A percentile compares a stretch with the other conserved stretches of the same genome.
Conservation (phyloP, 306 rosid genomes). For the Vachellia pachyceras region DNA sequence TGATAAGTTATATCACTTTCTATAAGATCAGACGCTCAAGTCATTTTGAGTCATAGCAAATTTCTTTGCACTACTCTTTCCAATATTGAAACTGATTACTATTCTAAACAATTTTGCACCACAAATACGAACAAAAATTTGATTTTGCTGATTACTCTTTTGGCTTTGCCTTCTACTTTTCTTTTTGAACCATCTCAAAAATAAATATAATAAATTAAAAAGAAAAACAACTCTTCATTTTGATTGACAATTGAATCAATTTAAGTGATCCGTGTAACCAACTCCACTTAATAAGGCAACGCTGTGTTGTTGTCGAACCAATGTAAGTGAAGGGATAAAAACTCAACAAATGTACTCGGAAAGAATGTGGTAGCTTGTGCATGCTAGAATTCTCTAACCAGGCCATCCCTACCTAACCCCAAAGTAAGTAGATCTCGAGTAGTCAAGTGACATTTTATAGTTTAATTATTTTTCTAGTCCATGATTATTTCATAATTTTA, state of each 20-base stretch:
- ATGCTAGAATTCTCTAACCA: slow-evolving; percentile 7
- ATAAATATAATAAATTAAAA: not conserved
- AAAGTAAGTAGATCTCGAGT: not conserved
- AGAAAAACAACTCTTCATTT: not conserved
- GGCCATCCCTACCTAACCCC: not conserved
- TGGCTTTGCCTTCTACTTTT: slow-evolving; percentile 1
- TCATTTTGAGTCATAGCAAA: not conserved
- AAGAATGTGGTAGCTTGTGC: slow-evolving; percentile 13
- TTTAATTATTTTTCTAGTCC: slow-evolving; percentile 9
- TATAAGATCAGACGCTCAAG: not conserved
- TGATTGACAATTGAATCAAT: not conserved
- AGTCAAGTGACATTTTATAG: not conserved
- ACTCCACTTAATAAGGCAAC: no score
- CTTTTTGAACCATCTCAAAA: not conserved
- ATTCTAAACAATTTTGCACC: slow-evolving; percentile 14
- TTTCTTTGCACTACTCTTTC: not conserved
- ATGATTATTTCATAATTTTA: slow-evolving; percentile 16
- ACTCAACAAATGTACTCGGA: slow-evolving; percentile 1
- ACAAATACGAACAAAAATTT: not conserved
- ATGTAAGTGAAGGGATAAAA: not conserved
- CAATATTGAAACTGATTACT: slow-evolving; percentile 21
- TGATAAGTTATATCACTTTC: not conserved
- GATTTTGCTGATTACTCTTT: slow-evolving; percentile 1
- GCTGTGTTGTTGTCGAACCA: not conserved
- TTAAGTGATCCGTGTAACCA: not conserved